A percentile compares a stretch with the other conserved stretches of the same genome.
These are phyloP conservation scores for Trifolium subterraneum DNA, from an alignment of 306 rosid species.

Conservation along the genomic window DNA sequence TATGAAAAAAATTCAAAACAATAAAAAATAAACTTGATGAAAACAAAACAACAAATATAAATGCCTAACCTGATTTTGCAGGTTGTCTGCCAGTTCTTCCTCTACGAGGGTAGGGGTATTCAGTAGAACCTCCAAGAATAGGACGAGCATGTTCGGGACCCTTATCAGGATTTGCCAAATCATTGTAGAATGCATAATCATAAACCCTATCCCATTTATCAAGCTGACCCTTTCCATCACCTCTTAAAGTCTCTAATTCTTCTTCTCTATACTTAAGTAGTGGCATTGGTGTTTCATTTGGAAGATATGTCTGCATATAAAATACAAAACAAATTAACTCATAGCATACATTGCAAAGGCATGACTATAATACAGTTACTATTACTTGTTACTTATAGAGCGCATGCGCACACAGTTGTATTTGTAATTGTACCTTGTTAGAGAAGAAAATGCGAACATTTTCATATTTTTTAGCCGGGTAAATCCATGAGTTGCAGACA, in stretches of 20 bases:
- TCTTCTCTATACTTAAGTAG: constrained; percentile 62
- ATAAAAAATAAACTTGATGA: background rate
- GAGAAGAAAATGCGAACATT: constrained; percentile 76
- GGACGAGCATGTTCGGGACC: constrained; percentile 60
- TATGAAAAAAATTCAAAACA: no score
- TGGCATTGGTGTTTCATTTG: constrained; percentile 64
- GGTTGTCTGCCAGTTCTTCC: constrained; percentile 80
- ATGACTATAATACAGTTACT: background rate
- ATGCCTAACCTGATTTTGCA: constrained; percentile 55
- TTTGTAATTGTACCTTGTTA: constrained; percentile 62
- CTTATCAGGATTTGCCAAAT: constrained; percentile 66
- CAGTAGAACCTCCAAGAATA: constrained; percentile 65
- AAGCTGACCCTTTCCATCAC: constrained; percentile 67
- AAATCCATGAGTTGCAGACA: constrained; percentile 86
- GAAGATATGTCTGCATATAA: constrained; percentile 66
- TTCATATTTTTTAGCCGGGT: constrained; percentile 62
- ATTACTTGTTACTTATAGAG: background rate
- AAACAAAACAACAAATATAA: background rate
- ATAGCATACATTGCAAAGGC: background rate
- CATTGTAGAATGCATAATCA: constrained; percentile 75
- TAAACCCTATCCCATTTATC: constrained; percentile 80
- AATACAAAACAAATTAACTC: background rate
- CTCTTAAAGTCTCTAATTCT: constrained; percentile 69
- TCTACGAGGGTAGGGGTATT: constrained; percentile 86
- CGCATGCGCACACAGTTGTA: background rate